phyloP scores from a whole-genome alignment of 208 protist genomes.

The Leishmania lainsoni region DNA sequence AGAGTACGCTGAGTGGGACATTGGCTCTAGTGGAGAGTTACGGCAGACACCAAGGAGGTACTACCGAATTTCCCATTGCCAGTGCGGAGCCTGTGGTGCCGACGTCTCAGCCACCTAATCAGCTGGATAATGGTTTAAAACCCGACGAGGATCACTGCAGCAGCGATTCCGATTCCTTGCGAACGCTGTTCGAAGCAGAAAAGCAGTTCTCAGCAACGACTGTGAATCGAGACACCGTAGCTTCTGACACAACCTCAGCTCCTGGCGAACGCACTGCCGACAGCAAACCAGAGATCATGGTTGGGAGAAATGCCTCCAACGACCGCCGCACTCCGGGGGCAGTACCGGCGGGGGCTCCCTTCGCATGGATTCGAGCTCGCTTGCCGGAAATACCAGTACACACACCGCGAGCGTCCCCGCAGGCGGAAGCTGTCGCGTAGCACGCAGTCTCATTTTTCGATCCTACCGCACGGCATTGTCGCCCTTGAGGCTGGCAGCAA shows the following conservation, averaged over 20 bases:
- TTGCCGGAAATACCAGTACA: not conserved
- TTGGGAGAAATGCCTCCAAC: not conserved
- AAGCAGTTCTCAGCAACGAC: not conserved
- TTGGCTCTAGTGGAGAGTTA: not conserved
- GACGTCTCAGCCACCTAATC: not conserved
- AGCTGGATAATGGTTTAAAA: not conserved
- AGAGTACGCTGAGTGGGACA: not conserved
- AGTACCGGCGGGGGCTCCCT: not conserved
- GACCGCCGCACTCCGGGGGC: not conserved
- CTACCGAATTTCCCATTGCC: not conserved
- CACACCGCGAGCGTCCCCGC: not conserved
- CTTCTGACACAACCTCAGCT: not conserved
- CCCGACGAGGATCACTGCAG: not conserved
- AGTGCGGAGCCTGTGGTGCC: not conserved
- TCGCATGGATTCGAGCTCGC: not conserved
- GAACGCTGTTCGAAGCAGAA: not conserved
- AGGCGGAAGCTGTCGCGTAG: slow-evolving; percentile 5
- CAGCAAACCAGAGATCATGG: not conserved
- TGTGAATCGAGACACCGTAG: not conserved
- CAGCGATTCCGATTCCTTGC: not conserved
- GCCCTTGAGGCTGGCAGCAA: slow-evolving; percentile 21
- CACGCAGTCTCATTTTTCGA: slow-evolving; percentile 32
- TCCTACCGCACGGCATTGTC: slow-evolving; percentile 17
- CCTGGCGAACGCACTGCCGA: not conserved
- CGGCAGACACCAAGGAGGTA: not conserved